Conservation (phyloP, 345 rosid genomes). For the Corchorus capsularis region DNA sequence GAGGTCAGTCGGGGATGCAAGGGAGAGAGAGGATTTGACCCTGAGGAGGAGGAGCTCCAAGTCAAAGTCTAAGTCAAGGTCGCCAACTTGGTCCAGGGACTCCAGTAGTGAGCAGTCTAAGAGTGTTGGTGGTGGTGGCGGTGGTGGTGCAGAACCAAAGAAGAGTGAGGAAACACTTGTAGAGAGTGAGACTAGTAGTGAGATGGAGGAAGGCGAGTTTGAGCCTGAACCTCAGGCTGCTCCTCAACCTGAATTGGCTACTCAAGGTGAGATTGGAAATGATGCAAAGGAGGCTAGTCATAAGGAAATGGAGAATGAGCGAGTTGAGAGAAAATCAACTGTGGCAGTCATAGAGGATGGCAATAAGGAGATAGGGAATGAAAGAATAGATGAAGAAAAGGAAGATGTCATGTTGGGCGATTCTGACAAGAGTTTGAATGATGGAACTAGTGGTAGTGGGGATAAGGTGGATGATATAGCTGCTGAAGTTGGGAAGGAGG, state of each 20-base stretch:
- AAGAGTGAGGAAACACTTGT: constrained; percentile 39
- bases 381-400: constrained; percentile 29
- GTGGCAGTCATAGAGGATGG: constrained; percentile 29
- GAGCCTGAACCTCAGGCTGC: constrained; percentile 56
- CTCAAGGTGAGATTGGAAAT: constrained; percentile 22
- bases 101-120: constrained; percentile 75
- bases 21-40: constrained; percentile 36
- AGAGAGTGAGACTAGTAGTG: constrained; percentile 66
- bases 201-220: constrained; percentile 99
- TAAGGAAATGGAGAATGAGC: constrained; percentile 26
- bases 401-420: constrained; percentile 38
- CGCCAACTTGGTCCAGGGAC: constrained; percentile 86
- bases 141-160: constrained; percentile 46
- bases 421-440: constrained; percentile 32
- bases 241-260: constrained; percentile 20
- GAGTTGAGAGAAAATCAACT: constrained; percentile 24
- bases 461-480: constrained; percentile 11
- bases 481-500: constrained; percentile 30
- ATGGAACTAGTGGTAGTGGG: constrained; percentile 25
- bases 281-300: constrained; percentile 20
- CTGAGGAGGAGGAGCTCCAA: constrained; percentile 34
- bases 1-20: constrained; percentile 34
- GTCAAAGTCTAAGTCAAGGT: constrained; percentile 43
- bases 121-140: constrained; percentile 43
- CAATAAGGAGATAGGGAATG: constrained; percentile 29